These are phyloP conservation scores for Nigrospora sphaerica DNA, from an alignment of 2,329 filamentous ascomycete genomes.

Conservation along the genomic window DNA sequence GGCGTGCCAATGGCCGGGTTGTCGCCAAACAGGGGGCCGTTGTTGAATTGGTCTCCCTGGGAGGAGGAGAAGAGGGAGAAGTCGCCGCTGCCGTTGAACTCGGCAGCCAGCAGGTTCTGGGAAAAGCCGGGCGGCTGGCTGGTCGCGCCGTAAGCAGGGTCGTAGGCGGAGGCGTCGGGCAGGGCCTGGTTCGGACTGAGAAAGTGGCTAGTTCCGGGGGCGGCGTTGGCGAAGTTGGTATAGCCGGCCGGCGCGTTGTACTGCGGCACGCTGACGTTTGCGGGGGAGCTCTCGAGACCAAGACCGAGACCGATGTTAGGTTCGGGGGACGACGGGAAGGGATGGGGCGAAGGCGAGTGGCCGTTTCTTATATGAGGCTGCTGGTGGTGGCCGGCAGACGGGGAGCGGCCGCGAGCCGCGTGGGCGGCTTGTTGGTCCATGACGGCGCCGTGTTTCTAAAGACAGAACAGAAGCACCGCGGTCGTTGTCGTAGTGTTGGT, in stretches of 20 bases:
- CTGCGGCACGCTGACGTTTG: slow-evolving; percentile 22
- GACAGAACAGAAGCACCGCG: slow-evolving; percentile 1
- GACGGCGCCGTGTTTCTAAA: slow-evolving; percentile 6
- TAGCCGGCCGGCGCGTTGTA: slow-evolving; percentile 20
- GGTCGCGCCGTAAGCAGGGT: slow-evolving; percentile 31
- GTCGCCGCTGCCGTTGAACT: slow-evolving; percentile 41
- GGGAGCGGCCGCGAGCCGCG: slow-evolving; percentile 49
- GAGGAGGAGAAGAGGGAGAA: slow-evolving; percentile 58
- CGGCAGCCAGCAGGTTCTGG: slow-evolving; percentile 39
- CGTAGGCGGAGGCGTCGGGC: slow-evolving; percentile 24
- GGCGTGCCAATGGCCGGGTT: slow-evolving; percentile 34
- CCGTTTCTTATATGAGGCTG: slow-evolving; percentile 61
- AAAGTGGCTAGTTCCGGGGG: slow-evolving; percentile 30
- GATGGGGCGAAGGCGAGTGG: slow-evolving; percentile 56
- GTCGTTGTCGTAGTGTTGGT: too few relatives aligned
- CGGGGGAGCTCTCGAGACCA: slow-evolving; percentile 45
- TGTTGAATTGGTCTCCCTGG: slow-evolving; percentile 52
- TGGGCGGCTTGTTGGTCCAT: slow-evolving; percentile 8
- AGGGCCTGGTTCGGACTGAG: slow-evolving; percentile 37
- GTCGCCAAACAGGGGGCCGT: slow-evolving; percentile 49
- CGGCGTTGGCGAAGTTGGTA: slow-evolving; percentile 23
- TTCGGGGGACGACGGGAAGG: slow-evolving; percentile 41
- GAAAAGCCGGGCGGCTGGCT: slow-evolving; percentile 33
- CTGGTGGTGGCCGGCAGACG: slow-evolving; percentile 50
- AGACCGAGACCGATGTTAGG: slow-evolving; percentile 49